phyloP scores from a whole-genome alignment of 768 basidiomycete species.

The Aureoboletus auriporus region DNA sequence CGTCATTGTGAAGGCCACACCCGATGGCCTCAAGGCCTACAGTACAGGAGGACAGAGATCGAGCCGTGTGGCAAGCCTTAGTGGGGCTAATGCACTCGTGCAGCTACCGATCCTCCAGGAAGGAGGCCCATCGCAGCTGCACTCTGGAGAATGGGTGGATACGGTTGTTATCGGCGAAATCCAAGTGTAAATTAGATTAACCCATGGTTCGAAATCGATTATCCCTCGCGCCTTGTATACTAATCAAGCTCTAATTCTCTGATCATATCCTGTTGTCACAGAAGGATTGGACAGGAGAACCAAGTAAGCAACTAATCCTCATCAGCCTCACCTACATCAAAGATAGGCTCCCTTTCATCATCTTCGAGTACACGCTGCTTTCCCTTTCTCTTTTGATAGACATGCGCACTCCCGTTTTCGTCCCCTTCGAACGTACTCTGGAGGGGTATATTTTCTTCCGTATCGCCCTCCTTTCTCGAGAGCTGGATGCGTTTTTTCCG shows the following conservation, averaged over 20 bases:
- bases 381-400: constrained; percentile 38
- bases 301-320: constrained; percentile 31
- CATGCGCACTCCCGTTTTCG: constrained; percentile 39
- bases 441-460: constrained; percentile 73
- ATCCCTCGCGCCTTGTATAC: not conserved
- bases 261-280: not conserved
- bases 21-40: constrained; percentile 53
- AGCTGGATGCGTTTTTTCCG: constrained; percentile 27
- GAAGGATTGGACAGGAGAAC: not conserved
- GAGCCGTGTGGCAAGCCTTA: constrained; percentile 74
- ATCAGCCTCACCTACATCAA: constrained; percentile 53
- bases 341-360: constrained; percentile 39
- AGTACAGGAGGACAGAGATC: constrained; percentile 89
- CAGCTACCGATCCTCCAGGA: constrained; percentile 51
- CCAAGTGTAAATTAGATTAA: constrained; percentile 21
- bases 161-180: constrained; percentile 72
- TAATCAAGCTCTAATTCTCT: not conserved
- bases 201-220: not conserved
- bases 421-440: constrained; percentile 32
- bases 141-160: constrained; percentile 52
- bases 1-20: constrained; percentile 48
- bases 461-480: not conserved
- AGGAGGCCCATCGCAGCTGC: constrained; percentile 35
- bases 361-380: constrained; percentile 42
- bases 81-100: constrained; percentile 76